A percentile compares a stretch with the other conserved stretches of the same genome.
Evolutionary conservation across 1,139 yeast genomes (phyloP).

Genomic region (Kodamaea fungicola): DNA sequence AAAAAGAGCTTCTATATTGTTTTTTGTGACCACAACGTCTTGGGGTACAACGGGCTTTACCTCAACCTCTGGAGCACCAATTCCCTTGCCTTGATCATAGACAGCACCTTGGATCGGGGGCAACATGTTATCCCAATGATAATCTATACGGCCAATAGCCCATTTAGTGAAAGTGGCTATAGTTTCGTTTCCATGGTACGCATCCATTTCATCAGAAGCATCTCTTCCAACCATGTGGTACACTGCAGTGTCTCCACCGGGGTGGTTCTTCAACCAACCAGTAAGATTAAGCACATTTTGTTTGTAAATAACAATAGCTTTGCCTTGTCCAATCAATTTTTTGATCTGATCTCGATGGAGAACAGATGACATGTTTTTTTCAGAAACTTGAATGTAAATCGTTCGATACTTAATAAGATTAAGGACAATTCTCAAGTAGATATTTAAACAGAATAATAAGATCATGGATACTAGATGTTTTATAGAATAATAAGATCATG

Average conservation of each 20-base stretch:
- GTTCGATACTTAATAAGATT: too few relatives aligned
- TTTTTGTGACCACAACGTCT: constrained; percentile 34
- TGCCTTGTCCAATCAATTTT: constrained; percentile 61
- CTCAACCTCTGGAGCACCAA: constrained; percentile 36
- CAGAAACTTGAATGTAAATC: too few relatives aligned
- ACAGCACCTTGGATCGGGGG: constrained; percentile 90
- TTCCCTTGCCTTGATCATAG: constrained; percentile 26
- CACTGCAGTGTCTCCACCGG: constrained; percentile 87
- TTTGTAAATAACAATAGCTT: constrained; percentile 65
- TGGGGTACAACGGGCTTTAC: constrained; percentile 51
- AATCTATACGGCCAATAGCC: constrained; percentile 61
- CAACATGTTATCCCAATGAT: constrained; percentile 66
- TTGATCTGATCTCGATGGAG: constrained; percentile 20
- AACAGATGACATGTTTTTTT: too few relatives aligned
- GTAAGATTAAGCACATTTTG: constrained; percentile 62
- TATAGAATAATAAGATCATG: too few relatives aligned
- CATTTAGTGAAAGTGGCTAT: constrained; percentile 47
- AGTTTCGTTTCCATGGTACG: constrained; percentile 68
- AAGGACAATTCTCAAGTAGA: too few relatives aligned
- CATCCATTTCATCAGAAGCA: constrained; percentile 87
- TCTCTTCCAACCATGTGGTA: constrained; percentile 84
- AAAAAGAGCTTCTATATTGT: constrained; percentile 33
- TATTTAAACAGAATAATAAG: too few relatives aligned
- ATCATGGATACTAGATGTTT: too few relatives aligned
- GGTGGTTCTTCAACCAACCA: constrained; percentile 69